Evolutionary conservation across 768 basidiomycete genomes (phyloP), one percentile per base, ranked within the genome.

Genomic region (Tephrocybe sp.): DNA sequence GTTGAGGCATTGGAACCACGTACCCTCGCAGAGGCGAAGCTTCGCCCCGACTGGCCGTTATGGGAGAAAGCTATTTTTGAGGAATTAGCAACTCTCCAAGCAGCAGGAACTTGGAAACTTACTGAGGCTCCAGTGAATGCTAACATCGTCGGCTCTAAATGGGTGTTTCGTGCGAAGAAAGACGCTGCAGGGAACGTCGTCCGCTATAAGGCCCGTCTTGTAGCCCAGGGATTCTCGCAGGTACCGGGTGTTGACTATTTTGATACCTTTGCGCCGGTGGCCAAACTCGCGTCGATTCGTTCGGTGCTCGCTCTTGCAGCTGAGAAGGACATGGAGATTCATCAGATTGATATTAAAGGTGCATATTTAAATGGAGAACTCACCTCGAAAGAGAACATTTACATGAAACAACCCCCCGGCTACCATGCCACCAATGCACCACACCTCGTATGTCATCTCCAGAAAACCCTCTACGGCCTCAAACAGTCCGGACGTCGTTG

Each of bases 271-370:
- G 15, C 33, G 4, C 33, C 13, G 11, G 51, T 61, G 21, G 50
- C 46, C 4, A 48, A 48, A 22, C 38, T 61, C 7, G 49, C 42
- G 18, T 42, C 58, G 1, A 53, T 61, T 30, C 47, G 53, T 10
- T 34, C 54, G 7, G 24, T 57, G 3, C 56, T 74, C 3, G 65
- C 70, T 2, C 18, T 71, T 21, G 65, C 68, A 2, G 64, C 67
- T 1, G 7, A 10, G 0, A 16, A 55, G 1, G 55, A 65, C 42
- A 57, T 65, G 47, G 58, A 68, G n/a, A 22, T 74, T 1, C 52
- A 70, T 23, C 59, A 54, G 29, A 57, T 71, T 9, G 68, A 75
- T 53, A 59, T 74, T 31, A 67, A 68, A 19, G 54, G 54, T 0
- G 70, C 69, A 13, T 44, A 44, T 15, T 29, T 44, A 4, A 47